Evolutionary conservation across 1,284 basidiomycete genomes (phyloP).

Genomic region (Pascua sp.): DNA sequence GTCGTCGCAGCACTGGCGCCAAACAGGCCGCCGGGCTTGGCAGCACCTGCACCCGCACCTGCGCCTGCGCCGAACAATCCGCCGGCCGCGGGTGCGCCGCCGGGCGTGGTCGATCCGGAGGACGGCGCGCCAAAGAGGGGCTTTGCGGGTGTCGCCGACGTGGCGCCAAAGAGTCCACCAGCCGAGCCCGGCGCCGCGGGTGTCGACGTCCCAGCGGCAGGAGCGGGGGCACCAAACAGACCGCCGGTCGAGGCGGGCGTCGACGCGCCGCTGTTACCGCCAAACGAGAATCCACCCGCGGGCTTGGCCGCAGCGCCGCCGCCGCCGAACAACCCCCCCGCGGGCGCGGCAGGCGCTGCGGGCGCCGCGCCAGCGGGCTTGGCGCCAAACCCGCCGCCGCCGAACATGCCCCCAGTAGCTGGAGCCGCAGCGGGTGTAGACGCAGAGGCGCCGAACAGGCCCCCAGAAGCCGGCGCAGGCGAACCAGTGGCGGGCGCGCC

Average conservation of each 20-base stretch:
- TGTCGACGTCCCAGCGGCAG: slow-evolving; percentile 1
- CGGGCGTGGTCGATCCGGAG: slow-evolving; percentile 30
- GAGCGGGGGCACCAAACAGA: slow-evolving; percentile 9
- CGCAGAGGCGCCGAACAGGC: slow-evolving; percentile 27
- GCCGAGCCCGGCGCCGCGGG: slow-evolving; percentile 9
- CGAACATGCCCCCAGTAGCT: slow-evolving; percentile 2
- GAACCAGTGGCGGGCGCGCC: slow-evolving; percentile 12
- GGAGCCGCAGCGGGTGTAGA: slow-evolving; percentile 16
- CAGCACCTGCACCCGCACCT: slow-evolving; percentile 17
- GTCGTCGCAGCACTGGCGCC: slow-evolving; percentile 14
- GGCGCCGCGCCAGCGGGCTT: slow-evolving; percentile 7
- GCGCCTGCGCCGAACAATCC: slow-evolving; percentile 28
- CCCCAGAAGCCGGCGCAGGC: slow-evolving; percentile 19
- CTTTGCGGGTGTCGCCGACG: slow-evolving; percentile 38
- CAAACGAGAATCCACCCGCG: slow-evolving; percentile 19
- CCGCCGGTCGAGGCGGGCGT: slow-evolving; percentile 11
- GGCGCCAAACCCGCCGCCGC: slow-evolving; percentile 22
- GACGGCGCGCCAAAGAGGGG: slow-evolving; percentile 38
- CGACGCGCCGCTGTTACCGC: slow-evolving; percentile 4
- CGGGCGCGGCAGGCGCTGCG: not conserved
- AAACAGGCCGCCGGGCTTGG: slow-evolving; percentile 24
- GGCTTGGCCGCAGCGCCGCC: slow-evolving; percentile 8
- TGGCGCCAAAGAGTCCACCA: slow-evolving; percentile 26
- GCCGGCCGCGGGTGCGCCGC: slow-evolving; percentile 26
- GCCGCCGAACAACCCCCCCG: slow-evolving; percentile 18